Evolutionary conservation across 2,329 filamentous ascomycete species (phyloP), one percentile per base, ranked within the genome.

Genomic region (Alternaria metachromatica): DNA sequence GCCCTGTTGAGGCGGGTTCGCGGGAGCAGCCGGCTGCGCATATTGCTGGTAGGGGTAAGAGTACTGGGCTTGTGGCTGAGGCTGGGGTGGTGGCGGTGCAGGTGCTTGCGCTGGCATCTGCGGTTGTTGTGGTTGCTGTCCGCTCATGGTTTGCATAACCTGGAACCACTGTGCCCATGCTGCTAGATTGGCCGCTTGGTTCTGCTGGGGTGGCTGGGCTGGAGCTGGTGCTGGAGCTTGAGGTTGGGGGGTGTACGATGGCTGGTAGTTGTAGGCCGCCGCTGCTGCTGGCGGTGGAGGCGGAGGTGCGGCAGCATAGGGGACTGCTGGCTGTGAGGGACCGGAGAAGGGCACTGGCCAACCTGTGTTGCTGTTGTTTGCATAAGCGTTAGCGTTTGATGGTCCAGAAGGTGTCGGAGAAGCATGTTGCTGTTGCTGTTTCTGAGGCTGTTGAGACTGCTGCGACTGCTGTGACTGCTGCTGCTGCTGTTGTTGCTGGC

Each of bases 141-240:
- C 68, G 50, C 68, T 72, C 72, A 74, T 72, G 3, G 69, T 67
- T 37, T 66, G 66, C 13, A 72, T 70, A 4, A 73, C 71, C 41
- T 73, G 72, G 30, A 74, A 66, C 72, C 72, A 74, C 30, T 74
- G 72, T 33, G 71, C 71, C 72, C 72, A 74, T 55, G 73, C 73
- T 63, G 73, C 71, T 65, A 62, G 64, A 25, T 69, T 75, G 41
- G 72, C 71, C 51, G 72, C 71, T 59, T 78, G 74, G 49, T 72
- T 72, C 60, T 75, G 73, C 45, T 65, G 67, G 12, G 53, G 61
- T 18, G 48, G 45, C 45, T 46, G 62, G 20, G 20, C 49, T 25
- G 43, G 49, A 4, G 41, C 37, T 25, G 25, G 25, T 0, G 56
- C 57, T 26, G 59, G 60, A 23, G 60, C 55, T 56, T 68, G 53